These are phyloP conservation scores for Ceratocystiopsis minuta DNA, from an alignment of 2,329 filamentous ascomycete genomes.

Conservation along the genomic window DNA sequence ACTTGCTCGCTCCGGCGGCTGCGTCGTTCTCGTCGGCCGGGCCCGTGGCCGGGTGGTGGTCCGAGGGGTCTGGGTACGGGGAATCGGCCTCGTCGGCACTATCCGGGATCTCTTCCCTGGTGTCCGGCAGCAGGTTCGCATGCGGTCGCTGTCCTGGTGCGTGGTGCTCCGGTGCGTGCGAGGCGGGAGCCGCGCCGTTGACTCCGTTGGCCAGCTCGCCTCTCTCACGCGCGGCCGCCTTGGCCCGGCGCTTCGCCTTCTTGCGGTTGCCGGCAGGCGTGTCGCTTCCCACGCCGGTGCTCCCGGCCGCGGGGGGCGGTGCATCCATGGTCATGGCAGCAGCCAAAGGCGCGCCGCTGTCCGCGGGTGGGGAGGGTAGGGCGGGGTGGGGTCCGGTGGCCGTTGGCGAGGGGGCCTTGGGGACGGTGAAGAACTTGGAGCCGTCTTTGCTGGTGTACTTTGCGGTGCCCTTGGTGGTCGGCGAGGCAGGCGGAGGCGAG, in stretches of 20 bases:
- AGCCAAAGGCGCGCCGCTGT: not conserved
- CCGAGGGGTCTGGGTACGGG: too few species aligned
- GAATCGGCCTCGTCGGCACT: too few species aligned
- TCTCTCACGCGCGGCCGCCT: constrained; percentile 45
- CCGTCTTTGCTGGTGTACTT: constrained; percentile 53
- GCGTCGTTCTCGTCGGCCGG: constrained; percentile 21
- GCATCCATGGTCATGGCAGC: not conserved
- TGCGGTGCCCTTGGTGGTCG: constrained; percentile 32
- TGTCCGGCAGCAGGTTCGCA: too few species aligned
- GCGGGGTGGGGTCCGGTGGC: not conserved
- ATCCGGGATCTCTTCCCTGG: too few species aligned
- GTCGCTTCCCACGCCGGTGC: too few species aligned
- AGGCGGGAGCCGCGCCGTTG: constrained; percentile 1
- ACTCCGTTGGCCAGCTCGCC: constrained; percentile 6
- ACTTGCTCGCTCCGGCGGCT: constrained; percentile 22
- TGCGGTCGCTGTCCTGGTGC: too few species aligned
- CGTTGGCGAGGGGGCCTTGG: constrained; percentile 27
- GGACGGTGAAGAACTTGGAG: constrained; percentile 49
- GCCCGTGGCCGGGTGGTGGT: not conserved
- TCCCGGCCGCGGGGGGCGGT: too few species aligned
- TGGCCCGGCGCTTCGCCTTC: constrained; percentile 85
- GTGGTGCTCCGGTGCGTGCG: too few species aligned
- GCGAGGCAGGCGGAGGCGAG: constrained; percentile 20
- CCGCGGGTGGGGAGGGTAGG: not conserved
- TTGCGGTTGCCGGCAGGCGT: constrained; percentile 55